These are phyloP conservation scores for Galeopsis tetrahit DNA, from an alignment of 257 asterid genomes.

Conservation along the genomic window DNA sequence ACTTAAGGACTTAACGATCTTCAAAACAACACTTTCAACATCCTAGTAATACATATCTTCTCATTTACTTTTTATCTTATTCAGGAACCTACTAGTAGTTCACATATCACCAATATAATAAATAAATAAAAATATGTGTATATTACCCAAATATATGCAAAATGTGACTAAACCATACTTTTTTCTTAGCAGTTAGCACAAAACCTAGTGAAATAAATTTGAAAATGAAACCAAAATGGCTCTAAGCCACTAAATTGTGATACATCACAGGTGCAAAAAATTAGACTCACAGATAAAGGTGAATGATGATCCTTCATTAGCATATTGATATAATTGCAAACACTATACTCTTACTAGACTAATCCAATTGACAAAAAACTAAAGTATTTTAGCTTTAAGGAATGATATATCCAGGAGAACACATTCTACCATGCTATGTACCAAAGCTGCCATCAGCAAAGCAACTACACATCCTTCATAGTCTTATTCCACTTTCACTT, in stretches of 20 bases:
- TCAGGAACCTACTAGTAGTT: neutral
- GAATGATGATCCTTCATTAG: neutral
- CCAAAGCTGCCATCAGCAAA: slow-evolving; percentile 10
- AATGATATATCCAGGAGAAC: neutral
- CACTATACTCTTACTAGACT: neutral
- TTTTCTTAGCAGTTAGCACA: neutral
- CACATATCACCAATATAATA: neutral
- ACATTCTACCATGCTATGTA: slow-evolving; percentile 1
- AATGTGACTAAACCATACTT: neutral
- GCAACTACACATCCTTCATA: neutral
- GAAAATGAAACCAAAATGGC: neutral
- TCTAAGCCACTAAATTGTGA: slow-evolving; percentile 2
- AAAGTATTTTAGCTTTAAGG: neutral
- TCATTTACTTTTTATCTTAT: neutral
- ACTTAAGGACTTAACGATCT: neutral
- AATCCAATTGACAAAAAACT: neutral
- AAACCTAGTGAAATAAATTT: neutral
- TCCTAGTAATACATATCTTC: neutral
- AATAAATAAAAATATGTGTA: neutral
- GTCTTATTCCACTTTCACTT: neutral
- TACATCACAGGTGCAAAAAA: neutral
- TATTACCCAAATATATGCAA: neutral
- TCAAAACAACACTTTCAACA: neutral
- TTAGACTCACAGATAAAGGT: neutral
- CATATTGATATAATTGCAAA: neutral